Evolutionary conservation across 2,329 filamentous ascomycete genomes (phyloP).

Genomic region (Aureobasidium sp.): DNA sequence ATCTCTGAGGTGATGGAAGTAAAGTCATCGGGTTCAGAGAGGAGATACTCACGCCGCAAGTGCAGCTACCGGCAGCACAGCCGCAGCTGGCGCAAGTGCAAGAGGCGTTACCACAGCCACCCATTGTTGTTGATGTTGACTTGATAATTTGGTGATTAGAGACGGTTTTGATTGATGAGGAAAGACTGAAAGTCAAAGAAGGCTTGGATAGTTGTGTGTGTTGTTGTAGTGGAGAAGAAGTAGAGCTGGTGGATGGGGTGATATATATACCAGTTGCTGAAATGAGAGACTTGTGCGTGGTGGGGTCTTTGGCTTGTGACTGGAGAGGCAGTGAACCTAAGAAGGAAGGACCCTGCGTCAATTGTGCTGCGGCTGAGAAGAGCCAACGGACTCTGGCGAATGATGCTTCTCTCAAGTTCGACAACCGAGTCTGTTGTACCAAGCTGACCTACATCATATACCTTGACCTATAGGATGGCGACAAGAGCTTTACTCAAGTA

Average conservation of each 20-base stretch:
- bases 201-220: neutral
- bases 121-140: constrained; percentile 8
- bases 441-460: neutral
- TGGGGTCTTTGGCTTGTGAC: neutral
- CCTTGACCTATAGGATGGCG: neutral
- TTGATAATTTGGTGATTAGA: neutral
- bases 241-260: neutral
- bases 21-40: neutral
- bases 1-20: neutral
- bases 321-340: neutral
- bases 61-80: constrained; percentile 14
- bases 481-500: neutral
- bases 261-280: neutral
- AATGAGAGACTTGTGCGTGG: constrained; percentile 4
- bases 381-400: neutral
- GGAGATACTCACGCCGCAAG: constrained; percentile 10
- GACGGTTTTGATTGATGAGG: neutral
- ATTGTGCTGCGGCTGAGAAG: neutral
- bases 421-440: neutral
- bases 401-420: neutral
- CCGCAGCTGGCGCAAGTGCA: constrained; percentile 14
- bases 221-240: neutral
- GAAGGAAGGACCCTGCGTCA: constrained; percentile 9
- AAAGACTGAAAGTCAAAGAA: neutral
- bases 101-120: constrained; percentile 15